A percentile compares a stretch with the other conserved stretches of the same genome.
phyloP scores from a whole-genome alignment of 2,329 filamentous ascomycete species.

The Thielaviopsis punctulata region DNA sequence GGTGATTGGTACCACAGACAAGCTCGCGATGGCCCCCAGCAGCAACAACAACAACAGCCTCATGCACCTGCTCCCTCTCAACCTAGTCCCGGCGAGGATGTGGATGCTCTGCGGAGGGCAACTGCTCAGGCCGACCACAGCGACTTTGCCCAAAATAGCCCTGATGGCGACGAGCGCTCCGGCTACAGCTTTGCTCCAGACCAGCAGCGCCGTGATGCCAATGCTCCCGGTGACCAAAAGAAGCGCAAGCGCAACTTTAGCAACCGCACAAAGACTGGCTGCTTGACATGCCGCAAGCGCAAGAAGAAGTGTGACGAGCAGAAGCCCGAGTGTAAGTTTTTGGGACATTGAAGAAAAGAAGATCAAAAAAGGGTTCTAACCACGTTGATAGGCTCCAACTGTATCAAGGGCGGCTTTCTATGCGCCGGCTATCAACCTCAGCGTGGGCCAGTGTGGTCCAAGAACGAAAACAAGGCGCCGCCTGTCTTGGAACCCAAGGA shows the following conservation, averaged over 20 bases:
- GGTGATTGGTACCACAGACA: slow-evolving; percentile 33
- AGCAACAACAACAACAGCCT: slow-evolving; percentile 15
- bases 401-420: slow-evolving; percentile 71
- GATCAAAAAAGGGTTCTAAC: background rate
- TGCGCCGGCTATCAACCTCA: slow-evolving; percentile 83
- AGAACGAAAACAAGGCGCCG: slow-evolving; percentile 50
- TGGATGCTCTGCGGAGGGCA: slow-evolving; percentile 27
- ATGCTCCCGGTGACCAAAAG: slow-evolving; percentile 44
- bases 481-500: slow-evolving; percentile 77
- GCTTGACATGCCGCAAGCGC: slow-evolving; percentile 73
- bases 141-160: slow-evolving; percentile 12
- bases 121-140: slow-evolving; percentile 34
- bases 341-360: background rate
- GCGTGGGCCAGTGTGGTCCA: slow-evolving; percentile 55
- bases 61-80: slow-evolving; percentile 21
- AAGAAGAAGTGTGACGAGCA: slow-evolving; percentile 98
- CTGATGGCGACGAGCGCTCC: slow-evolving; percentile 15
- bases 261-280: slow-evolving; percentile 90
- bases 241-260: slow-evolving; percentile 71
- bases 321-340: slow-evolving; percentile 62
- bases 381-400: slow-evolving; percentile 57
- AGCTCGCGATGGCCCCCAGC: slow-evolving; percentile 30
- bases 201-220: slow-evolving; percentile 27
- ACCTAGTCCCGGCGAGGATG: slow-evolving; percentile 31
- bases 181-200: slow-evolving; percentile 27